A percentile compares a stretch with the other conserved stretches of the same genome.
Conservation (phyloP, 2,329 filamentous ascomycete genomes). For the Aspergillus puulaauensis region DNA sequence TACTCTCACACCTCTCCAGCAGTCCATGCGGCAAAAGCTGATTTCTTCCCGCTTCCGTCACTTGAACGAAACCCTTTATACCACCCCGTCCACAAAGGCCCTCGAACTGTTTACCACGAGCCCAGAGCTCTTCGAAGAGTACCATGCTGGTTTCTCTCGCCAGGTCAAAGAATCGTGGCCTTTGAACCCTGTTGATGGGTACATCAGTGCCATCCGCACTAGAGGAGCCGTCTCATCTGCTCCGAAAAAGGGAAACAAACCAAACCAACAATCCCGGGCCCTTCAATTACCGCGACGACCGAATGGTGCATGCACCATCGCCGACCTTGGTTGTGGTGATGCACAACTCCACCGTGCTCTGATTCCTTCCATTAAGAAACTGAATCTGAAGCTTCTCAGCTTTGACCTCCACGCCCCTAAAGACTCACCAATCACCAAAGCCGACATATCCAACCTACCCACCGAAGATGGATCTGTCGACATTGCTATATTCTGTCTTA, state of each 20-base stretch:
- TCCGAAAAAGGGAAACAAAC: conserved; percentile 44
- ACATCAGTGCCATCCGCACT: conserved; percentile 68
- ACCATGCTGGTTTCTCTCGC: conserved; percentile 92
- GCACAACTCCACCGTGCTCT: conserved; percentile 74
- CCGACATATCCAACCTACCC: conserved; percentile 84
- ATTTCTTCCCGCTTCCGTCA: conserved; percentile 94
- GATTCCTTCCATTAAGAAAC: conserved; percentile 57
- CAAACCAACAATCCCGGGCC: conserved; percentile 25
- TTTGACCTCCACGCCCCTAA: conserved; percentile 83
- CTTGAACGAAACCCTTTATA: conserved; percentile 95
- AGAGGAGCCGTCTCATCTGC: conserved; percentile 57
- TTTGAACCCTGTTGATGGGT: conserved; percentile 89
- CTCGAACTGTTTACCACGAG: conserved; percentile 77
- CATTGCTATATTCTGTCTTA: conserved; percentile 90
- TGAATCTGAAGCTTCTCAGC: conserved; percentile 74
- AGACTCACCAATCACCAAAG: conserved; percentile 70
- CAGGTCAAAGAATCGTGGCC: conserved; percentile 92
- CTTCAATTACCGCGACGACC: conserved; percentile 67
- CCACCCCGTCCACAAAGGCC: conserved; percentile 80
- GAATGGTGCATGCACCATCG: conserved; percentile 71
- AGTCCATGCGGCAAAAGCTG: conserved; percentile 91
- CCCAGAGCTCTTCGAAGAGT: conserved; percentile 93
- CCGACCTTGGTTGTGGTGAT: conserved; percentile 91
- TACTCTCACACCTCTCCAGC: conserved; percentile 88
- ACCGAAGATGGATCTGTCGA: conserved; percentile 74